Evolutionary conservation across 2,329 filamentous ascomycete species (phyloP).

Genomic region (Penicillium vulpinum): DNA sequence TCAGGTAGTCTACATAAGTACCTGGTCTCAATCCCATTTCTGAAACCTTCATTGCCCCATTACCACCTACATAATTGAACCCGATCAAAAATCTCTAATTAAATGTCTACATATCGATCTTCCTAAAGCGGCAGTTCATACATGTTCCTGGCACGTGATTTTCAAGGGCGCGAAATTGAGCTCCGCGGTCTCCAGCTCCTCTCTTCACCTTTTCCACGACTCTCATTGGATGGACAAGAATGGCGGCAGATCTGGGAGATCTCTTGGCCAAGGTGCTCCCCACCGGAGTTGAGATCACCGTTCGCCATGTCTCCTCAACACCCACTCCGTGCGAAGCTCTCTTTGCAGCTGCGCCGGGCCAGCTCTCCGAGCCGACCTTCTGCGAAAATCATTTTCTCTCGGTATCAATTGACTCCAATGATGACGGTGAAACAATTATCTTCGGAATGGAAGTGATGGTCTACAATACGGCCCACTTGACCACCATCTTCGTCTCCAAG

Average conservation of each 20-base stretch:
- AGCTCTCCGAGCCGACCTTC: conserved; percentile 73
- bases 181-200: conserved; percentile 15
- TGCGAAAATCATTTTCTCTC: conserved; percentile 80
- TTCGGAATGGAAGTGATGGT: conserved; percentile 86
- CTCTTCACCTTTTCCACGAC: conserved; percentile 19
- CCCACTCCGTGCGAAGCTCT: conserved; percentile 73
- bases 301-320: conserved; percentile 86
- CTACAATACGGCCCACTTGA: conserved; percentile 77
- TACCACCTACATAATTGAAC: neutral
- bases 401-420: conserved; percentile 50
- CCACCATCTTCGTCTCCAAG: conserved; percentile 92
- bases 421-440: conserved; percentile 60
- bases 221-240: conserved; percentile 23
- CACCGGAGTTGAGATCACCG: conserved; percentile 59
- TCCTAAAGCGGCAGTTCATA: neutral
- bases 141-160: conserved; percentile 21
- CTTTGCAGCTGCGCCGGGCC: conserved; percentile 73
- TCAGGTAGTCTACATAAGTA: neutral
- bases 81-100: neutral
- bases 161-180: conserved; percentile 11
- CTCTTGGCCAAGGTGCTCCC: conserved; percentile 56
- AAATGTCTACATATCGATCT: neutral
- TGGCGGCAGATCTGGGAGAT: conserved; percentile 42
- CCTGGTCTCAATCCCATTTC: neutral
- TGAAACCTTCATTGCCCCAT: neutral